Base-by-base conservation (phyloP, 78 protist species). In the Dictyostelium capitatum region DNA sequence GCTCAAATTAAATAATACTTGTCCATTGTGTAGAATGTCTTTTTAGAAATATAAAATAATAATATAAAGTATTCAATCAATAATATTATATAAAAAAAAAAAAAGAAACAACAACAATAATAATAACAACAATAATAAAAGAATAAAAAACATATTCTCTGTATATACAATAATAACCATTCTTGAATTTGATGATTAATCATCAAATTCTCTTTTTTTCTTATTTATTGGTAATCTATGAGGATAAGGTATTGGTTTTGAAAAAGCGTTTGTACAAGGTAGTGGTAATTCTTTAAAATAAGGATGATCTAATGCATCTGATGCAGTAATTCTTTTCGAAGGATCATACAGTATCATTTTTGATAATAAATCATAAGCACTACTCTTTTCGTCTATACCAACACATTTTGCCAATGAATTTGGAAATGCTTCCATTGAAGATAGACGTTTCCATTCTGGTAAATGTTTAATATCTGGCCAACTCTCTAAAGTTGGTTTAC, bases 281-380 rank as follows among this genome's bases (percentile, higher is more conserved):
- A 47, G 1, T 17, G 97, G 97, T n/a, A 32, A 54, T 57, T 92
- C 98, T 74, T 92, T 72, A 51, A 97, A 97, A 91, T 97, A 97
- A 10, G 95, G 97, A 73, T 96, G 97, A 47, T 87, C 74, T 17
- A 97, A 87, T 6, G 98, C 98, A 12, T 97, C 97, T 23, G 81
- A 59, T 4, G 98, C 97, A 25, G 96, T 64, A 12, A 97, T 96
- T 54, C 98, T 90, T 85, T 67, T 78, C 8, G 54, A 56, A 5
- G 98, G 98, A 41, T 95, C 96, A 41, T 95, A 97, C 14, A 10
- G 62, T 23, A 97, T 82, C 97, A 97, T 94, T 25, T 80, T 62
- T 32, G 53, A 6, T 1, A 95, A 32, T 47, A 95, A 73, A 46
- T 72, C 94, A 73, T 46, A 91, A 3, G 95, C 95, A 32, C 11